Evolutionary conservation across 345 rosid species (phyloP).

Genomic region (Clausena lansium): DNA sequence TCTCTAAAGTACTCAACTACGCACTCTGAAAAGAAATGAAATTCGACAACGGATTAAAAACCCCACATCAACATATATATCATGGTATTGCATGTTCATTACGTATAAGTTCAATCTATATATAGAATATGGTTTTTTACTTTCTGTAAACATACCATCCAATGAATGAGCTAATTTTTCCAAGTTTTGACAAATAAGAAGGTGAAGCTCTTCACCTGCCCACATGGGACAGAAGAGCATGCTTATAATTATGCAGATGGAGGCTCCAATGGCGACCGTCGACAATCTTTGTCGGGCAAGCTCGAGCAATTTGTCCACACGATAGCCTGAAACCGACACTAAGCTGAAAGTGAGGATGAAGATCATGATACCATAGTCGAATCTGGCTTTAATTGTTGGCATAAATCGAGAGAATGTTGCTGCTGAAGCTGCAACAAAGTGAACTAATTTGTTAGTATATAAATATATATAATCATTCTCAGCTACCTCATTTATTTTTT

Average conservation of each 20-base stretch:
- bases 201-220: constrained; percentile 80
- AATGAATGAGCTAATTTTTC: constrained; percentile 62
- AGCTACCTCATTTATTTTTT: too few relatives aligned
- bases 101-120: too few relatives aligned
- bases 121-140: neutral
- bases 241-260: constrained; percentile 57
- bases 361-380: constrained; percentile 74
- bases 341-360: constrained; percentile 82
- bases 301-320: constrained; percentile 50
- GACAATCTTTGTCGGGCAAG: constrained; percentile 63
- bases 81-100: neutral
- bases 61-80: neutral
- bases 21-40: constrained; percentile 38
- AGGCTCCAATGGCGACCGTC: constrained; percentile 59
- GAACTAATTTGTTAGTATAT: neutral
- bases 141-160: constrained; percentile 40
- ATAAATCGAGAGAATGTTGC: constrained; percentile 77
- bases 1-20: constrained; percentile 47
- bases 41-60: neutral
- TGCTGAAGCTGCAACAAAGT: constrained; percentile 50
- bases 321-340: constrained; percentile 62
- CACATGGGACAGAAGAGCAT: constrained; percentile 63
- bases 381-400: constrained; percentile 63
- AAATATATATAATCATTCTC: fast-evolving
- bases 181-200: constrained; percentile 46